Evolutionary conservation across 2,329 filamentous ascomycete genomes (phyloP), one percentile per base, ranked within the genome.

Genomic region (Aureobasidium sp.): DNA sequence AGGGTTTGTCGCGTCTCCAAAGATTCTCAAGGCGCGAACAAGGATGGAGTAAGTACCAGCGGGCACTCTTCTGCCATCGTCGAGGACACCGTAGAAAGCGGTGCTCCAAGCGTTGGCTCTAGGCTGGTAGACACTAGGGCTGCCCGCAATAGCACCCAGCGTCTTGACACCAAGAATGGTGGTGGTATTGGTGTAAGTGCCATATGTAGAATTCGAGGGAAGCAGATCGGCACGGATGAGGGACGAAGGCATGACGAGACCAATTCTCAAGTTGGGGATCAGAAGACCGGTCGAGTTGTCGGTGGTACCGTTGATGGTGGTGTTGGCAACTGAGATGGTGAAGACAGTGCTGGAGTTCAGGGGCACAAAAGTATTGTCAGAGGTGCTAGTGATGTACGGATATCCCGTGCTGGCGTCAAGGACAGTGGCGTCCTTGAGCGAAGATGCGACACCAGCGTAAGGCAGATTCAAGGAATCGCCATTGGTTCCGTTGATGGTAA

Each of bases 361-460:
- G 47, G 64, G 66, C 25, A 52, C 57, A 42, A 55, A 62, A 27
- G 62, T 59, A 20, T 62, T n/a, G 57, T 65, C 61, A 22, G 63
- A 60, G 41, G 44, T 44, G 29, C 48, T 61, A 22, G 41, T 60
- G 22, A 62, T 53, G 65, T 66, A 63, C 6, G 65, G 63, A 52
- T 72, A 71, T 47, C 64, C 69, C 45, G 65, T 65, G 14, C 61
- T 64, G 17, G 62, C 48, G 29, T 67, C 68, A 20, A 73, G 71
- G 53, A 67, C 49, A 65, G 70, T 63, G 62, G 64, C 45, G 62
- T 63, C 62, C 57, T 66, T 63, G 62, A 69, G 61, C 60, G 56
- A 64, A 52, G 66, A 62, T 17, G 67, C 70, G n/a, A 71, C 67
- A 12, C 72, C 72, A 29, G 70, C 65, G 63, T 74, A 74, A 6